Percentiles rank a stretch among this genome's conserved stretches.
These are phyloP conservation scores for Zopfia rhizophila DNA, from an alignment of 2,329 filamentous ascomycete species.

Conservation along the genomic window DNA sequence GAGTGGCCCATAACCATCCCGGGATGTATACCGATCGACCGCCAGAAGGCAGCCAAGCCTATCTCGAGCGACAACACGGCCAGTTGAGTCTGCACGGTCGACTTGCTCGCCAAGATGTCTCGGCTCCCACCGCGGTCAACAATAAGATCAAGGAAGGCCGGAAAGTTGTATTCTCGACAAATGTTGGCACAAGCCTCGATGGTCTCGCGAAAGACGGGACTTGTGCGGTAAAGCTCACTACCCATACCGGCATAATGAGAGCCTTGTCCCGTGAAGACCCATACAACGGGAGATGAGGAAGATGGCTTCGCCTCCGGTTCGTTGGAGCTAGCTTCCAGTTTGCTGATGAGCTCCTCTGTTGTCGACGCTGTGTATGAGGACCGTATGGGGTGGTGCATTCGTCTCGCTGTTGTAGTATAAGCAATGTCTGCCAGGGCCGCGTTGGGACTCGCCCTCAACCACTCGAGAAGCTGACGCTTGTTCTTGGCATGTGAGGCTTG, in stretches of 20 bases:
- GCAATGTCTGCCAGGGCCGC: constrained; percentile 20
- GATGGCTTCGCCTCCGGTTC: constrained; percentile 49
- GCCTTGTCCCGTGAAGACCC: constrained; percentile 51
- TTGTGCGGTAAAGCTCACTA: constrained; percentile 17
- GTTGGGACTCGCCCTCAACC: constrained; percentile 18
- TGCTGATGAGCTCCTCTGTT: too few relatives aligned
- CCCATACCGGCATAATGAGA: constrained; percentile 27
- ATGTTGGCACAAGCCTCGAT: constrained; percentile 5
- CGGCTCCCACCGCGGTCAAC: too few relatives aligned
- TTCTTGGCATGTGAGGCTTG: constrained; percentile 17
- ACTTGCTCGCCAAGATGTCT: neutral
- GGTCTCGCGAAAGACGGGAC: constrained; percentile 30
- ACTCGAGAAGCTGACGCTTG: constrained; percentile 25
- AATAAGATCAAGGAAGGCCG: constrained; percentile 7
- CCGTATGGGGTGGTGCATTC: constrained; percentile 31
- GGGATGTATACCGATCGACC: constrained; percentile 21
- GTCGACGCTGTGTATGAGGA: too few relatives aligned
- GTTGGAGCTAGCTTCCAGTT: too few relatives aligned
- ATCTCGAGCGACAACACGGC: constrained; percentile 55
- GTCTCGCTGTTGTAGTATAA: constrained; percentile 35
- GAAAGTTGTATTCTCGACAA: neutral
- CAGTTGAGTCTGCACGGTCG: constrained; percentile 44
- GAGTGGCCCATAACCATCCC: constrained; percentile 34
- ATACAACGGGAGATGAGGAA: constrained; percentile 20
- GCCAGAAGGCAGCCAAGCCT: constrained; percentile 24